Evolutionary conservation across 352 stramenopile species (phyloP).

Genomic region (Phytopythium oedochilum): DNA sequence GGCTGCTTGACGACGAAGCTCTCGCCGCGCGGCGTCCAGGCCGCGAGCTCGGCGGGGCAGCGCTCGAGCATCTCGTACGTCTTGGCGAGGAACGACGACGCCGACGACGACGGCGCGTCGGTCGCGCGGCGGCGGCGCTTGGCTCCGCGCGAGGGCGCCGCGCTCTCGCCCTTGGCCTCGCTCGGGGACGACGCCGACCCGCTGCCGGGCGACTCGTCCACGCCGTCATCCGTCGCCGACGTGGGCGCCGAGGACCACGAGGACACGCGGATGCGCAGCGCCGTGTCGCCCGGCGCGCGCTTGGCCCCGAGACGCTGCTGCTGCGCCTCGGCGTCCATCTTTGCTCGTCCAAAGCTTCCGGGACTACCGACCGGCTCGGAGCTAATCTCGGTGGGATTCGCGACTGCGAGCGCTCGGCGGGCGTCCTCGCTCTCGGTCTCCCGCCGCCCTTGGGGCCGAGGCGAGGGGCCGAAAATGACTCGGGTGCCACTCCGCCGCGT

Average conservation of each 20-base stretch:
- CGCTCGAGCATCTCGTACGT: constrained; percentile 89
- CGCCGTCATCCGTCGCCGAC: constrained; percentile 26
- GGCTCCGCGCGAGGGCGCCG: not conserved
- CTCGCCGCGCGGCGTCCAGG: constrained; percentile 72
- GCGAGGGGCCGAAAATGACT: no score
- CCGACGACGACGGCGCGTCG: not conserved
- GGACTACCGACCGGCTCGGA: not conserved
- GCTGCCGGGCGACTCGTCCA: constrained; percentile 14
- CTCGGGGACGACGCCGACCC: no score
- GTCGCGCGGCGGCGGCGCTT: constrained; percentile 29
- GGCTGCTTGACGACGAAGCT: constrained; percentile 90
- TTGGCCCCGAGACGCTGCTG: not conserved
- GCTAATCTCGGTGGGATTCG: not conserved
- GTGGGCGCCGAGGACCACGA: constrained; percentile 22
- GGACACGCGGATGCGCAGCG: constrained; percentile 34
- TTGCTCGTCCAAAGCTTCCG: no score
- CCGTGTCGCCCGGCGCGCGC: constrained; percentile 3
- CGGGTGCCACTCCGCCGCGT: not conserved
- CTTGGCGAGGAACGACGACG: constrained; percentile 86
- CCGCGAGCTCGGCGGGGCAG: constrained; percentile 62
- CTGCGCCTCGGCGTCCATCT: not conserved
- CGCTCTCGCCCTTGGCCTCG: not conserved
- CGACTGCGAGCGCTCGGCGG: not conserved
- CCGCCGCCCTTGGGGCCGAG: no score
- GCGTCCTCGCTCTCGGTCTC: not conserved